phyloP scores from a whole-genome alignment of 768 basidiomycete species.

The Cystobasidium ongulense region DNA sequence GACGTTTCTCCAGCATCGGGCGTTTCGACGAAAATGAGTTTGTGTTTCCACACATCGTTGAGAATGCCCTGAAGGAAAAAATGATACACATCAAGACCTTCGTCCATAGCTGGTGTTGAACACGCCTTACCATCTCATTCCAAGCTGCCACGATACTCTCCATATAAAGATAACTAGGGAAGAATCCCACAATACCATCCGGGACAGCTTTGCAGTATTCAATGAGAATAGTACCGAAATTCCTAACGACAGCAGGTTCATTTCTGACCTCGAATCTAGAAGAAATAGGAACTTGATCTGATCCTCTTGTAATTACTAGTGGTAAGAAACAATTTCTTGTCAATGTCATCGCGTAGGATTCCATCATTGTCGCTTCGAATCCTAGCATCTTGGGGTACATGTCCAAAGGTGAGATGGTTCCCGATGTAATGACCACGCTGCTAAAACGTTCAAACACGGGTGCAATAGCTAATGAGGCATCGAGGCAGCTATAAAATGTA shows the following conservation, averaged over 20 bases:
- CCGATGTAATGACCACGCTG: conserved; percentile 95
- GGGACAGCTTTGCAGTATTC: conserved; percentile 98
- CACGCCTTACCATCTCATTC: conserved; percentile 88
- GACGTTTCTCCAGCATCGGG: conserved; percentile 98
- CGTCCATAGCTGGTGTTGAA: neutral
- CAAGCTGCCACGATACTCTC: conserved; percentile 99
- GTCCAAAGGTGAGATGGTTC: conserved; percentile 94
- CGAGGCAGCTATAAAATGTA: conserved; percentile 65
- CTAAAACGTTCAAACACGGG: conserved; percentile 98
- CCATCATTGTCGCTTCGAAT: conserved; percentile 92
- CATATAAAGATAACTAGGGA: conserved; percentile 99
- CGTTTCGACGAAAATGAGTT: conserved; percentile 97
- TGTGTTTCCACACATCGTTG: conserved; percentile 99
- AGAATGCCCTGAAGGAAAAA: conserved; percentile 67
- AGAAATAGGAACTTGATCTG: conserved; percentile 96
- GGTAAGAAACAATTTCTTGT: conserved; percentile 93
- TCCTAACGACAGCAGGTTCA: conserved; percentile 96
- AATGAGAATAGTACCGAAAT: conserved; percentile 94
- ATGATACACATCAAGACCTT: neutral
- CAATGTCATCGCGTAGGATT: conserved; percentile 95
- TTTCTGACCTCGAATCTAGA: conserved; percentile 98
- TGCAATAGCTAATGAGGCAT: conserved; percentile 93
- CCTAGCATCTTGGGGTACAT: conserved; percentile 99
- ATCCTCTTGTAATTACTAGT: conserved; percentile 91
- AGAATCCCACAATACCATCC: conserved; percentile 97